Evolutionary conservation across 352 stramenopile genomes (phyloP), one percentile per base, ranked within the genome.

Genomic region (Phytophthora pisi): DNA sequence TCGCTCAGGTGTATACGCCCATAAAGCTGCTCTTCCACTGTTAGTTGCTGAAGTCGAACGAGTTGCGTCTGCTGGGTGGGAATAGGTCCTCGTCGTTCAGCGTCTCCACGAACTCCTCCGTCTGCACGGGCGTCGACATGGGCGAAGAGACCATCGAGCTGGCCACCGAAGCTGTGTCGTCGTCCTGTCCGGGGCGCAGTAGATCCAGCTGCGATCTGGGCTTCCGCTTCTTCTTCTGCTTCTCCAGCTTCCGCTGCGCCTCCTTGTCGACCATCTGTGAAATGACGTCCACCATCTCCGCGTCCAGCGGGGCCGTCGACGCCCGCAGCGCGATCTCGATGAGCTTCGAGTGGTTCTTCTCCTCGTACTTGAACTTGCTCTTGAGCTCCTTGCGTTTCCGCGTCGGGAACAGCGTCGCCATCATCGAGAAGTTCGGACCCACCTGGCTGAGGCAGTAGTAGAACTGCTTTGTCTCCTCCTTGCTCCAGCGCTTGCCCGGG

Each of bases 361-460:
- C 88, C 55, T 96, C 88, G 38, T 84, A 91, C 60, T 96, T 96
- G 66, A 96, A 96, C 57, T 96, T 96, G 67, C 79, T 86, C 74
- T 96, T 96, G 16, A 96, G 73, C 51, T 96, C 88, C 64, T 89
- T 87, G 16, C 86, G 88, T 66, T 89, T 92, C 18, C 88, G 76
- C n/a, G 78, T 86, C 20, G 88, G 86, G 58, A 96, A 96, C 5
- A 96, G 65, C 20, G 88, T 92, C 46, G 84, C 84, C 86, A 96
- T 94, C 76, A 96, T 90, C 5, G 86, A 93, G 46, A 96, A 96
- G 74, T 94, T 92, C 2, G 83, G 79, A 10, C 88, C 88, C 4
- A 94, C 84, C 63, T 96, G 88, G 53, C 86, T 96, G 15, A 96
- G 63, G 36, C 84, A 92, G 62, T 96, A 96, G 64, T 93, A 96